Conservation (phyloP, 2,329 filamentous ascomycete species). For the Arthrobotrys musiformis region DNA sequence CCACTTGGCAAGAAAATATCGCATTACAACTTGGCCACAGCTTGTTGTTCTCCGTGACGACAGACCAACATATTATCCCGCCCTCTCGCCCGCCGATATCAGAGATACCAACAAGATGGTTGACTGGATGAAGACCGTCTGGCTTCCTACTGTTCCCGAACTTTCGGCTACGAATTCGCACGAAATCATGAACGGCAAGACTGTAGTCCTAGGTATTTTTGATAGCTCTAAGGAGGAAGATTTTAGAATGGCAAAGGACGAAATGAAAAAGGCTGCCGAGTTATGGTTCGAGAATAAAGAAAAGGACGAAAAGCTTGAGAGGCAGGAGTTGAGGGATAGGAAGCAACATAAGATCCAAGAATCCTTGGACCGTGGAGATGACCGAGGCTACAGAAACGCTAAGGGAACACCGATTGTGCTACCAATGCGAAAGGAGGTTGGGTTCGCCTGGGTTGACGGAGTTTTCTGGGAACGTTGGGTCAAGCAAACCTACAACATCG, state of each 20-base stretch:
- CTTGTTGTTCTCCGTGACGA: slow-evolving; percentile 89
- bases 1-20: slow-evolving; percentile 81
- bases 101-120: slow-evolving; percentile 83
- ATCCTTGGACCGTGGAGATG: slow-evolving; percentile 90
- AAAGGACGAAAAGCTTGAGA: slow-evolving; percentile 87
- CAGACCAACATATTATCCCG: slow-evolving; percentile 87
- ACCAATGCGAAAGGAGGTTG: slow-evolving; percentile 87
- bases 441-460: slow-evolving; percentile 97
- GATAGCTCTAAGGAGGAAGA: slow-evolving; percentile 81
- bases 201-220: slow-evolving; percentile 91
- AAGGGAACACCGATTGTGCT: slow-evolving; percentile 94
- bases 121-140: slow-evolving; percentile 94
- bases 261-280: slow-evolving; percentile 93
- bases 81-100: slow-evolving; percentile 89
- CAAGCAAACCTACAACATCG: slow-evolving; percentile 90
- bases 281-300: slow-evolving; percentile 99
- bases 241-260: slow-evolving; percentile 80
- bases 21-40: slow-evolving; percentile 96
- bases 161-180: slow-evolving; percentile 88
- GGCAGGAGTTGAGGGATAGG: slow-evolving; percentile 90
- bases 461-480: slow-evolving; percentile 98
- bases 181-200: slow-evolving; percentile 93
- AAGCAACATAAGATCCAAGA: slow-evolving; percentile 97
- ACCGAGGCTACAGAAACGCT: slow-evolving; percentile 83
- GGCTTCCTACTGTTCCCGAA: slow-evolving; percentile 95